Evolutionary conservation across 2,329 filamentous ascomycete genomes (phyloP).

Genomic region (Drechslerella stenobrocha): DNA sequence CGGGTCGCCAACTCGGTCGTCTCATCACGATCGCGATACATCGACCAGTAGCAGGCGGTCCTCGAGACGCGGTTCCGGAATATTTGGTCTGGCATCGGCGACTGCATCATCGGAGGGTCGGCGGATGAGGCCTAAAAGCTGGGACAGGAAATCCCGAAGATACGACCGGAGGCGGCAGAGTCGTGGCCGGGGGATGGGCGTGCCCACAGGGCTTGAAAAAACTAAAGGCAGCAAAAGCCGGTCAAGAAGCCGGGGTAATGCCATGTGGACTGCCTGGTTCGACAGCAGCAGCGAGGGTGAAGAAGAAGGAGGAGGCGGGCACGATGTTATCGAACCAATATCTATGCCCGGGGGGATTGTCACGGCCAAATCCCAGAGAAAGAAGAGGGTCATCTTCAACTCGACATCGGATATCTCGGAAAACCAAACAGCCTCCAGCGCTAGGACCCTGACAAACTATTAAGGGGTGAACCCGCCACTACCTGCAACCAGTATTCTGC

Average conservation of each 20-base stretch:
- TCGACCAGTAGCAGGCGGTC: conserved; percentile 42
- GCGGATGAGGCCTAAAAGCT: conserved; percentile 35
- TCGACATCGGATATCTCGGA: conserved; percentile 46
- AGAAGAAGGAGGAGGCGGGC: conserved; percentile 19
- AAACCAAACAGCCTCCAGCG: conserved; percentile 29
- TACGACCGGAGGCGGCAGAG: conserved; percentile 39
- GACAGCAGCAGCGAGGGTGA: conserved; percentile 43
- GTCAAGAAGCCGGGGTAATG: conserved; percentile 36
- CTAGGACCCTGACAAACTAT: conserved; percentile 27
- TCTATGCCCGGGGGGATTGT: conserved; percentile 41
- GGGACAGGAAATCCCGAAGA: conserved; percentile 28
- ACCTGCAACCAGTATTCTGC: too few species aligned
- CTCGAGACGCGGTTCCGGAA: conserved; percentile 39
- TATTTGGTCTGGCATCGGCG: conserved; percentile 38
- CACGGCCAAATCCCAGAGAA: conserved; percentile 40
- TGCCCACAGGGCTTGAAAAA: conserved; percentile 37
- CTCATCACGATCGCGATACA: conserved; percentile 28
- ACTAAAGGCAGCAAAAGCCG: conserved; percentile 35
- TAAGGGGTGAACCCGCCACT: too few species aligned
- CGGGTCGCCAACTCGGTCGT: conserved; percentile 33
- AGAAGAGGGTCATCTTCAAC: conserved; percentile 39
- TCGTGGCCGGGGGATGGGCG: conserved; percentile 30
- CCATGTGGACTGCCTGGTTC: conserved; percentile 43
- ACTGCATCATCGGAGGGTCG: conserved; percentile 19
- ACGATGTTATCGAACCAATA: conserved; percentile 43